Percentiles rank a stretch among this genome's conserved stretches.
phyloP scores from a whole-genome alignment of 73 alveolate species.

The Paramecium primaurelia region DNA sequence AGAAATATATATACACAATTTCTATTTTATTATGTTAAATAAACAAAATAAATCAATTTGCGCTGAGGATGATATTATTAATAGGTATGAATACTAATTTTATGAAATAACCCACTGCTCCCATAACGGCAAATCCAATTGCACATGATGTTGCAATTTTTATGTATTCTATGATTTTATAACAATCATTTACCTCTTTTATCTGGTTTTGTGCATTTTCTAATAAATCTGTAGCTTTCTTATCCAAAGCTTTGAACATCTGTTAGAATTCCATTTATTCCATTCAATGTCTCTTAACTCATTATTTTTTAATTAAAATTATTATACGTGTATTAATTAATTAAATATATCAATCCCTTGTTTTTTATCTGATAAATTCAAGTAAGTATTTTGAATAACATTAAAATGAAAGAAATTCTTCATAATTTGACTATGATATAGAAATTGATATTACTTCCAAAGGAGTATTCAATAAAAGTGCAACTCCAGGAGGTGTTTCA shows the following conservation, averaged over 20 bases:
- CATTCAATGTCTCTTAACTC: slow-evolving; percentile 50
- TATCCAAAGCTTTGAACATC: slow-evolving; percentile 68
- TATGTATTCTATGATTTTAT: slow-evolving; percentile 68
- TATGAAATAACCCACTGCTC: slow-evolving; percentile 81
- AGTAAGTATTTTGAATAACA: slow-evolving; percentile 6
- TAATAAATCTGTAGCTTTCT: slow-evolving; percentile 72
- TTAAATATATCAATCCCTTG: not conserved
- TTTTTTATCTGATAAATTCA: not conserved
- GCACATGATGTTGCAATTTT: slow-evolving; percentile 82
- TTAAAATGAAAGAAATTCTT: not conserved
- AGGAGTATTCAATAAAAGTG: too few relatives aligned
- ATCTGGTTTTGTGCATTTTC: slow-evolving; percentile 86
- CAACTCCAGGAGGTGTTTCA: too few relatives aligned
- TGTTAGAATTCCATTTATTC: slow-evolving; percentile 41
- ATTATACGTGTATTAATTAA: slow-evolving; percentile 23
- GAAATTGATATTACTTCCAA: too few relatives aligned
- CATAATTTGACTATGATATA: too few relatives aligned
- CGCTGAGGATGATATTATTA: slow-evolving; percentile 79
- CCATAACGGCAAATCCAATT: slow-evolving; percentile 86
- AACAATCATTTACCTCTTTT: slow-evolving; percentile 67
- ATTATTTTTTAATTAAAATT: not conserved
- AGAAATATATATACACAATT: not conserved
- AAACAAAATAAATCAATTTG: slow-evolving; percentile 14
- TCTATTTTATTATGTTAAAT: not conserved
- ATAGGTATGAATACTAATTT: slow-evolving; percentile 88